Evolutionary conservation across 768 basidiomycete species (phyloP).

Genomic region (Suillus placidus): DNA sequence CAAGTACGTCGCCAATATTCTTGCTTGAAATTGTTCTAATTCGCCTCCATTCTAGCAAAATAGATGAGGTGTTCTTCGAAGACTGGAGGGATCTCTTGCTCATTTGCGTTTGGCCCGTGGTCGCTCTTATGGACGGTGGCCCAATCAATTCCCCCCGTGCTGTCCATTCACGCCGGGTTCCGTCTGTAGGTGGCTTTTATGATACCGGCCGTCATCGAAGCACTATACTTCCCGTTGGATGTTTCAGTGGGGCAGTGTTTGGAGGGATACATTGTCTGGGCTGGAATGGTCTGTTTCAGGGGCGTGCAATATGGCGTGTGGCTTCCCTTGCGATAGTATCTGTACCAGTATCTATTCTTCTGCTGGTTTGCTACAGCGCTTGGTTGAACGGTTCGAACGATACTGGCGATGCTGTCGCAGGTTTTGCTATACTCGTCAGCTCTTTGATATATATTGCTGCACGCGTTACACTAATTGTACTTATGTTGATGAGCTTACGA

Average conservation of each 20-base stretch:
- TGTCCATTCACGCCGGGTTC: neutral
- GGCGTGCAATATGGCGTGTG: conserved; percentile 24
- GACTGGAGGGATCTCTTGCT: too few relatives aligned
- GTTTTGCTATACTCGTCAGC: neutral
- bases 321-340: conserved; percentile 19
- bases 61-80: neutral
- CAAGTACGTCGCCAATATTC: neutral
- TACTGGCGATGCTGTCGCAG: neutral
- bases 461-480: conserved; percentile 15
- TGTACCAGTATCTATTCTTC: neutral
- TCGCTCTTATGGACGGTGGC: too few relatives aligned
- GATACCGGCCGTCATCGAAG: fast-evolving
- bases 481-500: conserved; percentile 14
- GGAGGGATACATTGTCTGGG: conserved; percentile 31
- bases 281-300: conserved; percentile 26
- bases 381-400: neutral
- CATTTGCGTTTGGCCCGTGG: too few relatives aligned
- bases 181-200: neutral
- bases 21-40: neutral
- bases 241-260: conserved; percentile 21
- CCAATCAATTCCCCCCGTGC: neutral
- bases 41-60: neutral
- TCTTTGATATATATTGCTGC: conserved; percentile 15
- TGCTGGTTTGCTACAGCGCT: neutral
- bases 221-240: neutral